Evolutionary conservation across 352 stramenopile genomes (phyloP).

Genomic region (Aphanomyces astaci): DNA sequence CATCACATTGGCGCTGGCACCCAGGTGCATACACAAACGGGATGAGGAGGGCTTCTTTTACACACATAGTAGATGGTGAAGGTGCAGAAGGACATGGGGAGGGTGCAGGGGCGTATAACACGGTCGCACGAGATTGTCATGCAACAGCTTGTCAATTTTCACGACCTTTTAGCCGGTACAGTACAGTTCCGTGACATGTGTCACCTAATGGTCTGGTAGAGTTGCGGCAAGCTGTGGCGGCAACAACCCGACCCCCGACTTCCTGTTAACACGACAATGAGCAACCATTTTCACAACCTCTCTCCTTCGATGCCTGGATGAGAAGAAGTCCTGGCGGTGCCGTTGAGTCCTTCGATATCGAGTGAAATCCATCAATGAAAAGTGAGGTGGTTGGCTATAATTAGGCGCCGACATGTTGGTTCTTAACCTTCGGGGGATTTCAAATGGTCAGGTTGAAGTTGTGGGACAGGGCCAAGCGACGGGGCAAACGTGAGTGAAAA

Average conservation of each 20-base stretch:
- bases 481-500: not conserved
- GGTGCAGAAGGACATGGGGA: not conserved
- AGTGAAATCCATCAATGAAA: not conserved
- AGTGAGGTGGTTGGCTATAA: not conserved
- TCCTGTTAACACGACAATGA: not conserved
- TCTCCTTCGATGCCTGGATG: too few species aligned
- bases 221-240: not conserved
- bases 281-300: too few species aligned
- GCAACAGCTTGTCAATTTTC: not conserved
- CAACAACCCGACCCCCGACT: not conserved
- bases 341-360: not conserved
- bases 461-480: slow-evolving; percentile 1
- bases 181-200: not conserved
- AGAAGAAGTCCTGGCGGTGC: not conserved
- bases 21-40: not conserved
- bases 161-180: not conserved
- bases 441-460: slow-evolving; percentile 18
- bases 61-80: not conserved
- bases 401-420: not conserved
- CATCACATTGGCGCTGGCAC: not conserved
- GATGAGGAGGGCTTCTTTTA: not conserved
- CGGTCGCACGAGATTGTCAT: not conserved
- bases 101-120: not conserved
- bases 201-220: not conserved
- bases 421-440: slow-evolving; percentile 12